Conservation (phyloP, 176 grass and related monocot genomes). For the sorghum (Sorghum bicolor) region Sorghum_bicolor_NCBIv3 NC_012878.2:56009001-56009500, state of each 20-base stretch:
- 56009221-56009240: not conserved
- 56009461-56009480: too few species aligned
- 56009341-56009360: not conserved
- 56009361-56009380: too few species aligned
- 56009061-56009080: not conserved
- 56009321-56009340: not conserved
- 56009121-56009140: not conserved
- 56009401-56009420: too few species aligned
- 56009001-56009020: constrained; percentile 18
- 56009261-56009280: not conserved
- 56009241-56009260: not conserved
- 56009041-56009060: constrained; percentile 10
- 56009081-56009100: not conserved
- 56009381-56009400: too few species aligned
- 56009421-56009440: too few species aligned
- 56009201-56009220: not conserved
- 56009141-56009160: not conserved
- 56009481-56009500: too few species aligned
- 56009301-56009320: not conserved
- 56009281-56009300: not conserved
- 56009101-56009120: not conserved
- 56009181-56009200: too few species aligned
- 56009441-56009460: too few species aligned
- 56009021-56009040: not conserved
- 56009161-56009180: not conserved